A percentile compares a stretch with the other conserved stretches of the same genome.
Evolutionary conservation across 2,329 filamentous ascomycete species (phyloP).

Genomic region (Epichloe coenophiala): DNA sequence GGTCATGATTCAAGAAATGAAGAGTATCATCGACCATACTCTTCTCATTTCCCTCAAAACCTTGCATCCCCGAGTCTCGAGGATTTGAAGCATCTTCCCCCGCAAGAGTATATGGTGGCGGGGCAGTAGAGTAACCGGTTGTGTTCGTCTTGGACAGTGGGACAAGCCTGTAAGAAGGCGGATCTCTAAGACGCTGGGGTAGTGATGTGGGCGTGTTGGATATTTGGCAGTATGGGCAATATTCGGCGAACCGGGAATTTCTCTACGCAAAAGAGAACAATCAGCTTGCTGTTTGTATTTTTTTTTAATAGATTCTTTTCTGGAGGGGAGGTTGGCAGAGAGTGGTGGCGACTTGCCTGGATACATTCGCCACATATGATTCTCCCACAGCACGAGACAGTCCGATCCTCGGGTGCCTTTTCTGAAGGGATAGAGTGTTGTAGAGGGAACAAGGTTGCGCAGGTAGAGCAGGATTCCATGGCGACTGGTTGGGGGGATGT

Average conservation of each 20-base stretch:
- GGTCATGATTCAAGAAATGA: conserved; percentile 59
- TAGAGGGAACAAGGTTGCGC: conserved; percentile 46
- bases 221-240: conserved; percentile 67
- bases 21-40: conserved; percentile 46
- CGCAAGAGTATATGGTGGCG: conserved; percentile 24
- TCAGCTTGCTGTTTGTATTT: no score
- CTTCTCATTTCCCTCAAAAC: conserved; percentile 16
- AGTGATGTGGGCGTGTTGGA: conserved; percentile 42
- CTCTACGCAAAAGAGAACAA: conserved; percentile 19
- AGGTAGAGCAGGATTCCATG: conserved; percentile 53
- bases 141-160: conserved; percentile 15
- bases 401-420: conserved; percentile 47
- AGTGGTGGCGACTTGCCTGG: conserved; percentile 29
- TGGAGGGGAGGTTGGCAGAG: not conserved
- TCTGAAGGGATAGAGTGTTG: conserved; percentile 40
- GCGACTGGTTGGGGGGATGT: not conserved
- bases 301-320: no score
- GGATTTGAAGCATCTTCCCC: not conserved
- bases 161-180: conserved; percentile 47
- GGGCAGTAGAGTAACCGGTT: conserved; percentile 16
- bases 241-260: conserved; percentile 53
- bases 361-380: conserved; percentile 61
- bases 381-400: conserved; percentile 55
- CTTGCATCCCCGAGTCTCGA: not conserved
- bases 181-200: conserved; percentile 51